Base-by-base conservation (phyloP, 169 alveolate genomes). In the Cryptosporidium parvum region DNA sequence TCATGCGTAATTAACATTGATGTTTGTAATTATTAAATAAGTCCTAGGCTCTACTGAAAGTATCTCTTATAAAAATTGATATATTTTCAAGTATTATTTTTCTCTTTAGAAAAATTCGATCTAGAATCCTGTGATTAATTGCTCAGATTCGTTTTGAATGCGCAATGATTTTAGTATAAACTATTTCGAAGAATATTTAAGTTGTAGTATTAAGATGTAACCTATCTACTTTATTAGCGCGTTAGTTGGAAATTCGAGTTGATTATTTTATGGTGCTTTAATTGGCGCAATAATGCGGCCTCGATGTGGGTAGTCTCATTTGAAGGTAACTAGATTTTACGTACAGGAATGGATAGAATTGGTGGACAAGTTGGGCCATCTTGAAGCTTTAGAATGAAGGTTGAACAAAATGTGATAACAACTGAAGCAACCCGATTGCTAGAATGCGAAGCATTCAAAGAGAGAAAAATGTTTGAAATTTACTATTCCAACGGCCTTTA, bases 381-480 rank as follows among this genome's bases (percentile, higher is more conserved):
- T 56, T 56, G 37, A 26, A n/a, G 18, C 35, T 23, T 9, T 8
- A 9, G 7, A 26, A 56, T 56, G 67, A 56, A 56, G 67, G 37
- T 7, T 56, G 67, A 56, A 56, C 14, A 26, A 56, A 6, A 56
- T 26, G 14, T 56, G 23, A 56, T 21, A 16, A 35, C 37, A 4
- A n/a, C 10, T 26, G 67, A 56, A 16, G 18, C 67, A 56, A 56
- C 35, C 0, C 7, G 0, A 5, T 26, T 56, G 35, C 6, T 56
- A n/a, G 67, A 56, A 56, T 16, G 14, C 33, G 37, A 69, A 7
- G 37, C 6, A n/a, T 1, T 14, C 3, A 42, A 31, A 29, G 31
- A 51, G 23, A 58, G 23, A n/a, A 51, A 14, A 35, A 53, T 73
- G 35, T 58, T 73, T 10, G 86, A 73, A 59, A 39, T 73, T 9